These are phyloP conservation scores for Allantophomopsis lycopodina DNA, from an alignment of 2,329 filamentous ascomycete genomes.

Conservation along the genomic window DNA sequence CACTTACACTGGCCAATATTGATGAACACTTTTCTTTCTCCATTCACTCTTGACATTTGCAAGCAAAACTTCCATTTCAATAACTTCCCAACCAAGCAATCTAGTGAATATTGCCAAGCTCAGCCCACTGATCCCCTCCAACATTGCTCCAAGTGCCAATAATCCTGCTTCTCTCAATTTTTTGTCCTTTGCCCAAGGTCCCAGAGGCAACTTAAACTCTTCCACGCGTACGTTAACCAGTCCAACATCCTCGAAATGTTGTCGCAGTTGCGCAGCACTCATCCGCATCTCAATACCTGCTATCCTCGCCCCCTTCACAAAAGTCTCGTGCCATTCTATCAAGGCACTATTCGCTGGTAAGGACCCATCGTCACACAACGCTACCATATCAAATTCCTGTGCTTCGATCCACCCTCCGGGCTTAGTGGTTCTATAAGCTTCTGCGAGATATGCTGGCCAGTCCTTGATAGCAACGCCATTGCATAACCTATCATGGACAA, in stretches of 20 bases:
- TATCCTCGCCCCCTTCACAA: not conserved
- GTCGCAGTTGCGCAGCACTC: not conserved
- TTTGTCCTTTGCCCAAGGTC: slow-evolving; percentile 29
- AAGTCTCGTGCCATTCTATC: not conserved
- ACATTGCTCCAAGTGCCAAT: not conserved
- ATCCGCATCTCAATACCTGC: not conserved
- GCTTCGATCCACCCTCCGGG: slow-evolving; percentile 1
- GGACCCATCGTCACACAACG: not conserved
- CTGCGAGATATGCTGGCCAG: not conserved
- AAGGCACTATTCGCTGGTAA: not conserved
- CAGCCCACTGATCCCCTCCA: not conserved
- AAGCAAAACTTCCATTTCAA: not conserved
- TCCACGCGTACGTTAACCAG: slow-evolving; percentile 24
- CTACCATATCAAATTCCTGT: slow-evolving; percentile 1
- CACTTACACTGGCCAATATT: not conserved
- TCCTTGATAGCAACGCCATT: slow-evolving; percentile 1
- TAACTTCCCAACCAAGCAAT: not conserved
- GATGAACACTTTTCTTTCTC: not conserved
- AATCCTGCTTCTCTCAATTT: slow-evolving; percentile 27
- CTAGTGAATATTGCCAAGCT: not conserved
- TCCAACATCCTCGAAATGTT: slow-evolving; percentile 16
- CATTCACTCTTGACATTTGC: not conserved
- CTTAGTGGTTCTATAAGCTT: not conserved
- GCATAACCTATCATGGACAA: not conserved
- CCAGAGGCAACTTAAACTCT: slow-evolving; percentile 30